Percentiles rank a stretch among this genome's conserved stretches.
Evolutionary conservation across 306 rosid genomes (phyloP).

Genomic region (Calophaca sinica): DNA sequence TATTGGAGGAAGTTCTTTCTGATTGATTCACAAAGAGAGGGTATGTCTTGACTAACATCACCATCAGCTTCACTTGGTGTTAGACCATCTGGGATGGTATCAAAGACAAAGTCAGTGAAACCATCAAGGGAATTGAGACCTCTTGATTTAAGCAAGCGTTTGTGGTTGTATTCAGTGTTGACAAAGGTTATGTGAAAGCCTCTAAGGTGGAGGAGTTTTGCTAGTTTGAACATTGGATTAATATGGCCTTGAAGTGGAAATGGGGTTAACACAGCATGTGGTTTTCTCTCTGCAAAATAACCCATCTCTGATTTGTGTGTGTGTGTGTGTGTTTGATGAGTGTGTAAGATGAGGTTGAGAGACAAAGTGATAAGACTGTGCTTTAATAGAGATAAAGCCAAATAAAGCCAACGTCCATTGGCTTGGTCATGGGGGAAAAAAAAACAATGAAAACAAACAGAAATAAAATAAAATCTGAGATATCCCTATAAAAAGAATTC

Average conservation of each 20-base stretch:
- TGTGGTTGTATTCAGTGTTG: conserved; percentile 41
- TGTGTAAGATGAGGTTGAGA: background rate
- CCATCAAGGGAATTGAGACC: conserved; percentile 15
- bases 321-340: background rate
- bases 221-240: conserved; percentile 30
- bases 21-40: conserved; percentile 27
- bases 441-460: no score
- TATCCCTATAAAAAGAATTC: no score
- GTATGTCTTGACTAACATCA: conserved; percentile 39
- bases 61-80: background rate
- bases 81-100: conserved; percentile 30
- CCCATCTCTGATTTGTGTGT: conserved; percentile 30
- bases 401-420: no score
- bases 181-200: conserved; percentile 50
- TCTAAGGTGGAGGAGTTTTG: conserved; percentile 33
- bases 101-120: background rate
- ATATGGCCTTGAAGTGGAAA: conserved; percentile 45
- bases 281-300: conserved; percentile 55
- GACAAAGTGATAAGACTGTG: background rate
- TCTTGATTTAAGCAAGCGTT: conserved; percentile 20
- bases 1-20: background rate
- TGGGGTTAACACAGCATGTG: conserved; percentile 37
- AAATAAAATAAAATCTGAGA: no score
- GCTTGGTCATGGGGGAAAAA: no score
- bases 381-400: background rate